phyloP scores from a whole-genome alignment of 2,329 filamentous ascomycete genomes.

The Aspergillus texensis region DNA sequence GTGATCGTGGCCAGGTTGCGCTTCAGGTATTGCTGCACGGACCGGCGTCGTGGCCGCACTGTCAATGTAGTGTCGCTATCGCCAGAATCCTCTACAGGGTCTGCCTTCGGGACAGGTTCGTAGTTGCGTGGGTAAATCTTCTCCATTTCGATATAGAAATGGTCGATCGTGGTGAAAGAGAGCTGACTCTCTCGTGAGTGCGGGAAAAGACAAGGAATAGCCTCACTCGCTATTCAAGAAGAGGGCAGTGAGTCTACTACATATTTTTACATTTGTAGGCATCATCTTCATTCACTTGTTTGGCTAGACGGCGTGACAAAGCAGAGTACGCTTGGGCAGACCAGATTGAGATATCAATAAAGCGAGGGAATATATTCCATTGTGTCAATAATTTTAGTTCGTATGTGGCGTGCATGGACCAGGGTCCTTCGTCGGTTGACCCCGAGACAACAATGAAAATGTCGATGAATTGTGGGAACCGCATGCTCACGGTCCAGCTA shows the following conservation, averaged over 20 bases:
- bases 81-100: not conserved
- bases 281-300: not conserved
- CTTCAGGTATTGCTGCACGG: not conserved
- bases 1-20: not conserved
- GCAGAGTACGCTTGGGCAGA: not conserved
- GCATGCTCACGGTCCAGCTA: too few relatives aligned
- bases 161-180: not conserved
- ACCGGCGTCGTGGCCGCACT: not conserved
- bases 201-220: not conserved
- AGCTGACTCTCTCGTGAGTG: not conserved
- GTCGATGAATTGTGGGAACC: not conserved
- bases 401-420: too few relatives aligned
- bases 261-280: fast-evolving
- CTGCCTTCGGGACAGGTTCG: not conserved
- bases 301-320: not conserved
- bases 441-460: not conserved
- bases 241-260: too few relatives aligned
- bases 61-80: not conserved
- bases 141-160: not conserved
- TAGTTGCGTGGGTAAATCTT: not conserved
- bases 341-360: not conserved
- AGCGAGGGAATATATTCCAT: not conserved
- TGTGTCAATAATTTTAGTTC: not conserved
- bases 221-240: not conserved
- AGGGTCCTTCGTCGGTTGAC: not conserved